Conservation (phyloP, 768 basidiomycete species). For the Phaffia australis region DNA sequence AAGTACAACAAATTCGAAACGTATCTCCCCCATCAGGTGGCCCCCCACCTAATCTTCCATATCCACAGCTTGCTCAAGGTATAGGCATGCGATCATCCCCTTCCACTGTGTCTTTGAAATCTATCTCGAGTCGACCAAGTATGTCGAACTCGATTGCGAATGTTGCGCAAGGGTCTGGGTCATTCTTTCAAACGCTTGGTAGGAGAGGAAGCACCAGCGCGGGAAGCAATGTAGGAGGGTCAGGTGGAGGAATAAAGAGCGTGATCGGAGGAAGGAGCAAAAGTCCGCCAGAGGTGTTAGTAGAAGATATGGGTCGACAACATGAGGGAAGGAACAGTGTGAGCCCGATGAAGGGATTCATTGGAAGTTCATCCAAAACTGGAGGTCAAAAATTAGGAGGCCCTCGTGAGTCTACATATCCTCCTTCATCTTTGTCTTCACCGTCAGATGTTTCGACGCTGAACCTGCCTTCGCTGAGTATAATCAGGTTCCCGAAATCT, state of each 20-base stretch:
- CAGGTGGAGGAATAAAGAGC: background rate
- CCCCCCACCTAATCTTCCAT: conserved; percentile 23
- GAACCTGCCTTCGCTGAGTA: background rate
- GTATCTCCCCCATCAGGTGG: conserved; percentile 21
- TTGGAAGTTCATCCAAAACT: background rate
- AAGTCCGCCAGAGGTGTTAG: conserved; percentile 7
- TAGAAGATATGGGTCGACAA: conserved; percentile 4
- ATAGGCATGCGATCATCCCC: conserved; percentile 13
- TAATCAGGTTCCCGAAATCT: background rate
- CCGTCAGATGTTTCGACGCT: background rate
- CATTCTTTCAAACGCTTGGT: conserved; percentile 21
- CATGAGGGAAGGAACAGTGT: conserved; percentile 6
- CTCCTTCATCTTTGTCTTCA: background rate
- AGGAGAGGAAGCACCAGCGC: conserved; percentile 8
- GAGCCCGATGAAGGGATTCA: background rate
- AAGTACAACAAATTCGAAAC: conserved; percentile 22
- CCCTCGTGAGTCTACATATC: conserved; percentile 8
- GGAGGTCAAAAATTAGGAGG: conserved; percentile 2
- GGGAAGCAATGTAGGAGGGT: background rate
- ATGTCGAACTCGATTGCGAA: conserved; percentile 8
- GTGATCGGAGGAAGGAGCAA: conserved; percentile 4
- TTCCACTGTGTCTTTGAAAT: background rate
- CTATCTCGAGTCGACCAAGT: background rate
- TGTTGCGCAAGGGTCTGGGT: conserved; percentile 3
- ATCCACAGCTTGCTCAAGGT: conserved; percentile 23